Base-by-base conservation (phyloP, 2,329 filamentous ascomycete genomes). In the Thielaviopsis cerberus region DNA sequence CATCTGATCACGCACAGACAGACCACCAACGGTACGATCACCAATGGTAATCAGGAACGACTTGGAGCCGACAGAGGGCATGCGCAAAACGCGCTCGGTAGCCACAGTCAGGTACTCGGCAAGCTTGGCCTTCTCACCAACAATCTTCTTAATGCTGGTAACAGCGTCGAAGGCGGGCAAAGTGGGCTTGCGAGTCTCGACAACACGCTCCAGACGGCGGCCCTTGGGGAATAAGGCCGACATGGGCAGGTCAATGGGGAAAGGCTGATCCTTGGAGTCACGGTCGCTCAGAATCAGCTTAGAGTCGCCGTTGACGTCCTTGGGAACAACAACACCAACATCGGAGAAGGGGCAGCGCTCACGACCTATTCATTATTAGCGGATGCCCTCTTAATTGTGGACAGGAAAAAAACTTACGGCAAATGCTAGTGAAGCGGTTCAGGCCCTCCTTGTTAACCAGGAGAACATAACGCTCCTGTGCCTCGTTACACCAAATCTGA, bases 401-500 rank as follows among this genome's bases (percentile, higher is more conserved):
- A 51, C 55, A 13, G 62, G 8, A 22, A 30, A 20, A n/a, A 4
- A 22, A 71, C 73, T 67, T 71, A 72, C 73, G 73, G 68, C 80
- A 82, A 59, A 84, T 84, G 67, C 73, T 80, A 51, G 74, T 74
- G 66, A 84, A 98, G 75, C 71, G 82, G 65, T 91, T 89, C 66
- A 97, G 79, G 57, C 82, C 78, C 22, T 92, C 84, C 55, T 81
- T 80, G 61, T 90, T 88, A 62, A 98, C 82, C 8, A 94, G 83
- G 65, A 98, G 74, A 7, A 98, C 92, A 66, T 98, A 98, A 68
- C 92, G 80, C 71, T 98, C 92, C 68, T 98, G 92, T 0, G 92
- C 88, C 69, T 97, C 91, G 65, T 91, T 94, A 70, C 92, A 96
- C 90, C 91, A 97, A 53, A 98, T 95, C 68, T 97, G 88, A 59